Base-by-base conservation (phyloP, 2,329 filamentous ascomycete species). In the Cercospora zeina region DNA sequence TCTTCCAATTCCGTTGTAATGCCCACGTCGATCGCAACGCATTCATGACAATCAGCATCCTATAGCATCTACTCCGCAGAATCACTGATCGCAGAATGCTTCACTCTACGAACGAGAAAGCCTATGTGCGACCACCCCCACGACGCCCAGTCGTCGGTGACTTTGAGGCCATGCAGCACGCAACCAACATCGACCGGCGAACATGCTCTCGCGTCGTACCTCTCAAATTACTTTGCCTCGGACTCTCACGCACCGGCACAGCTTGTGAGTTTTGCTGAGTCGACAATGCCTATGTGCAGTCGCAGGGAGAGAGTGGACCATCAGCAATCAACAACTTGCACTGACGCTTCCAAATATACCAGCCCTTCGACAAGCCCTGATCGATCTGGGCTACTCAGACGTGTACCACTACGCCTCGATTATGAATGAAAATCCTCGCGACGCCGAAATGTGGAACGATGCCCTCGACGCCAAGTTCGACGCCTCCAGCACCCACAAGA, bases 211-310 rank as follows among this genome's bases (percentile, higher is more conserved):
- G 65, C 1, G 58, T 50, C 4, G 58, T 63, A 54, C 87, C 87
- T 39, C 88, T 89, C 85, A 85, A 84, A 73, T 82, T 89, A 47
- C 82, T 89, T 42, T 81, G 86, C 54, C 80, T 89, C 0, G 87
- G 87, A 45, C 79, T 88, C 19, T 85, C 85, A 59, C 81, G 87
- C 64, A 89, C 87, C 6, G 87, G 87, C 70, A 89, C 87, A 69
- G 81, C 85, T 36, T 89, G 55, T 58, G 16, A 56, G 54, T 39
- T 30, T 36, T 3, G 10, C 11, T 47, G 8, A 21, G 1, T 8
- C n/a, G 19, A 45, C 1, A 19, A n/a, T 45, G 31, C 31, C 31
- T 8, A 34, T 10, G 31, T 34, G 31, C 31, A 34, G 11, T 34
- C 31, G 11, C 8, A 34, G 9, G 31, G 11, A 8, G 11, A 34